Conservation (phyloP, 1,139 yeast species). For the Saccharomycopsis hybrid region DNA sequence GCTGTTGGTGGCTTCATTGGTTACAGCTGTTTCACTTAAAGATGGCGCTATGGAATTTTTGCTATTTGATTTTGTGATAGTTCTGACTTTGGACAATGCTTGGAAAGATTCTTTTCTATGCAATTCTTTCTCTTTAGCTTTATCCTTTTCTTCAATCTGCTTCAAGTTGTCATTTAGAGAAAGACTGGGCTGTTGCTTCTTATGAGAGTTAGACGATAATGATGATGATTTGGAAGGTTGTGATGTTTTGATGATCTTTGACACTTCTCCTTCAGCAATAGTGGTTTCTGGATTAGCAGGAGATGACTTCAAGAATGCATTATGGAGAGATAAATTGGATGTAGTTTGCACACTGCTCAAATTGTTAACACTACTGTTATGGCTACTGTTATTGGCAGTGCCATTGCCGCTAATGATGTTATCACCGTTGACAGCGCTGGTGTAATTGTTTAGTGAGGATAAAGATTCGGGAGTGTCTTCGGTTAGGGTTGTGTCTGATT, state of each 20-base stretch:
- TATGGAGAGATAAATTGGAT: constrained; percentile 5
- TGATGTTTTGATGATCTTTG: not conserved
- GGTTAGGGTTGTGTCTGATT: not conserved
- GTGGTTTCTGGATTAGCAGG: constrained; percentile 19
- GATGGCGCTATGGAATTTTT: too few species aligned
- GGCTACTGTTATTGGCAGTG: not conserved
- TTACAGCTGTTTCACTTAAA: too few species aligned
- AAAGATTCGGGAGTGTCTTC: not conserved
- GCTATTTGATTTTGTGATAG: too few species aligned
- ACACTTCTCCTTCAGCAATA: constrained; percentile 4
- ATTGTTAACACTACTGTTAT: not conserved
- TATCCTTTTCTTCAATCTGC: constrained; percentile 9
- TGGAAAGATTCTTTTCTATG: not conserved
- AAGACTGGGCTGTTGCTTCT: not conserved
- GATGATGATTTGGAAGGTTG: constrained; percentile 3
- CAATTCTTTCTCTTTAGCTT: not conserved
- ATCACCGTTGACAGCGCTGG: not conserved
- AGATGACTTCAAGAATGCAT: constrained; percentile 7
- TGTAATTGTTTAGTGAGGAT: constrained; percentile 1
- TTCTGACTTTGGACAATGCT: not conserved
- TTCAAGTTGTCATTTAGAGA: constrained; percentile 15
- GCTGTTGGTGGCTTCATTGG: too few species aligned
- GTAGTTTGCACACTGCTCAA: not conserved
- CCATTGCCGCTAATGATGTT: not conserved
- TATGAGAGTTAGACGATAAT: not conserved